Evolutionary conservation across 805 yeast genomes (phyloP).

Genomic region (Myxozyma mucilagina): DNA sequence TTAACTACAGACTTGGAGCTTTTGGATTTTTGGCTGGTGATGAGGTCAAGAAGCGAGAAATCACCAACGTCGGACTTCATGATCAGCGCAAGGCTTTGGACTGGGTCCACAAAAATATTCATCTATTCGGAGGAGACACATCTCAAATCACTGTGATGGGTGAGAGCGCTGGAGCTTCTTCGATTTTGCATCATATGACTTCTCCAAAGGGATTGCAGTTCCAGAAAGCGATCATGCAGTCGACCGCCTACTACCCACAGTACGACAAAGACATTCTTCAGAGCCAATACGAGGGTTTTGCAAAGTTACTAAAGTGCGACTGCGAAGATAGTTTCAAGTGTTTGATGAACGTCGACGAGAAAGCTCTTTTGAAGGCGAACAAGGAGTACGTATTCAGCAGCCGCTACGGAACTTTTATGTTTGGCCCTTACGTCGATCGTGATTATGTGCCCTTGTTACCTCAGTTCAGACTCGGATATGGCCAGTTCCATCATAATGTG

Average conservation of each 20-base stretch:
- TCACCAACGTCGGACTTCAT: slow-evolving; percentile 42
- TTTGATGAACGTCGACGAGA: slow-evolving; percentile 9
- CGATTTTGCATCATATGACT: slow-evolving; percentile 39
- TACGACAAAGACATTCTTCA: slow-evolving; percentile 18
- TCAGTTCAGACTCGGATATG: slow-evolving; percentile 16
- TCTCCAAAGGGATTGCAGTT: slow-evolving; percentile 33
- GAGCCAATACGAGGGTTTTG: slow-evolving; percentile 16
- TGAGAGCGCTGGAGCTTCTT: slow-evolving; percentile 45
- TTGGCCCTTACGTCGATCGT: slow-evolving; percentile 31
- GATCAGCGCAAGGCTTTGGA: slow-evolving; percentile 43
- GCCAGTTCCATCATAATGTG: slow-evolving; percentile 13
- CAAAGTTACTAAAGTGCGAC: slow-evolving; percentile 15
- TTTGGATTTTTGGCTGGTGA: slow-evolving; percentile 42
- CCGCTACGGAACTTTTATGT: slow-evolving; percentile 23
- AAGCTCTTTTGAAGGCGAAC: slow-evolving; percentile 18
- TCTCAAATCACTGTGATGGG: slow-evolving; percentile 44
- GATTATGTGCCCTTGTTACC: slow-evolving; percentile 25
- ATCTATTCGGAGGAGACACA: slow-evolving; percentile 44
- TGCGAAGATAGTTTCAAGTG: slow-evolving; percentile 20
- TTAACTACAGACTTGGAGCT: slow-evolving; percentile 37
- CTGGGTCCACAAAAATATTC: slow-evolving; percentile 44
- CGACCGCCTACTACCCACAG: slow-evolving; percentile 29
- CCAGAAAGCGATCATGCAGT: slow-evolving; percentile 29
- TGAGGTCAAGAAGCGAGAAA: slow-evolving; percentile 34
- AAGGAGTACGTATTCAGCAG: slow-evolving; percentile 7